phyloP scores from a whole-genome alignment of 305 asterid species.

The Solanum aculeatissimum region DNA sequence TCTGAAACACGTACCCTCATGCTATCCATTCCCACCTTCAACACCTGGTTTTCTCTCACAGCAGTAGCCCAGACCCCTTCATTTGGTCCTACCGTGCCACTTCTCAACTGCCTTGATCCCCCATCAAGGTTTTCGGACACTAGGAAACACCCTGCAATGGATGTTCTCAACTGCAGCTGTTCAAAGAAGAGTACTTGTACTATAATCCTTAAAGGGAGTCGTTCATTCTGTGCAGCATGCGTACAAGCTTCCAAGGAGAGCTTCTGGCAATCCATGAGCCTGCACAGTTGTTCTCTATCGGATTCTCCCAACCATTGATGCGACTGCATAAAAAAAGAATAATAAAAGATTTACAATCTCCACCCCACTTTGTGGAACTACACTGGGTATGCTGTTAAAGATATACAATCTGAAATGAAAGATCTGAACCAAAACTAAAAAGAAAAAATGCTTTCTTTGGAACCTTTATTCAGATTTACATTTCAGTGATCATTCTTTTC shows the following conservation, averaged over 20 bases:
- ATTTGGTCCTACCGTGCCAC: conserved; percentile 48
- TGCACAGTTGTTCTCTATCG: conserved; percentile 84
- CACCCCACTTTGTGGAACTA: not conserved
- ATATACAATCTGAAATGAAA: not conserved
- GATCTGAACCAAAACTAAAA: not conserved
- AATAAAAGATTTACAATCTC: not conserved
- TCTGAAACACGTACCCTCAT: conserved; percentile 84
- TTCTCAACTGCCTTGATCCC: conserved; percentile 75
- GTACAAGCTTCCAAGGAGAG: conserved; percentile 97
- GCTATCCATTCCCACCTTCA: conserved; percentile 96
- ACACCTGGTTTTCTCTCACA: conserved; percentile 82
- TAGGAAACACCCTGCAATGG: conserved; percentile 89
- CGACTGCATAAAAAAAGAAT: conserved; percentile 49
- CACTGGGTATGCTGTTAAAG: not conserved
- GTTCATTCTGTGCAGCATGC: conserved; percentile 95
- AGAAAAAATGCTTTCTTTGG: not conserved
- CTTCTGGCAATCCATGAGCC: conserved; percentile 97
- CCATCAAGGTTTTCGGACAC: conserved; percentile 93
- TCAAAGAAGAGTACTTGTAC: conserved; percentile 98
- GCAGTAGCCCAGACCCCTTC: conserved; percentile 62
- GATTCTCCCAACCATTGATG: conserved; percentile 93
- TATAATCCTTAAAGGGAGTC: conserved; percentile 74
- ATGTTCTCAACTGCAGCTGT: conserved; percentile 88
- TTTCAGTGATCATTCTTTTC: not conserved
- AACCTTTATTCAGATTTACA: not conserved